Evolutionary conservation across 129 eudicot species (phyloP).

Genomic region (Rutidosis leptorrhynchoides): DNA sequence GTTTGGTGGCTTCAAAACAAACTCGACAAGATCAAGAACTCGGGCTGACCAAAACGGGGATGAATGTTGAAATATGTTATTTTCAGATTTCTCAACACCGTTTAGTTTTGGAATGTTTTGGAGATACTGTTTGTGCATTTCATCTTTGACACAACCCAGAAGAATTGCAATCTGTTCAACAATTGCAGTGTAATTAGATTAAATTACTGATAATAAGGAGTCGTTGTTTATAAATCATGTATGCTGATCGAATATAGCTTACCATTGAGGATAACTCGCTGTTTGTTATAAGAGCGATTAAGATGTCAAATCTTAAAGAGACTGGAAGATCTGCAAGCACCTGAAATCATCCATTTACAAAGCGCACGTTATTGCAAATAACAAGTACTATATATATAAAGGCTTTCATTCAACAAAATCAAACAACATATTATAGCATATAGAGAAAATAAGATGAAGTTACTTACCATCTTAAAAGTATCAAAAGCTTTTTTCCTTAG

Average conservation of each 20-base stretch:
- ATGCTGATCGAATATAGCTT: conserved; percentile 21
- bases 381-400: not conserved
- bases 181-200: conserved; percentile 9
- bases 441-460: conserved; percentile 17
- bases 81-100: conserved; percentile 30
- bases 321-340: conserved; percentile 75
- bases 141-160: conserved; percentile 64
- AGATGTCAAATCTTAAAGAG: conserved; percentile 59
- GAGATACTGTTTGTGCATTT: conserved; percentile 48
- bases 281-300: conserved; percentile 60
- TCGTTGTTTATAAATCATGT: conserved; percentile 16
- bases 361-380: not conserved
- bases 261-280: conserved; percentile 89
- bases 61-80: conserved; percentile 22
- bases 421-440: not conserved
- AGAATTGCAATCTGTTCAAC: conserved; percentile 75
- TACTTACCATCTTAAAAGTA: conserved; percentile 66
- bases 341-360: conserved; percentile 42
- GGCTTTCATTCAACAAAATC: not conserved
- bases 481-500: conserved; percentile 61
- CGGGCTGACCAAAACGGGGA: conserved; percentile 55
- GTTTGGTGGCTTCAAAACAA: conserved; percentile 74
- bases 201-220: not conserved
- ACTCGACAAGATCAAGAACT: conserved; percentile 72
- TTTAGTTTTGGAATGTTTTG: conserved; percentile 35